Base-by-base conservation (phyloP, 176 grass and related monocot species). In the Cymbopogon citratus region DNA sequence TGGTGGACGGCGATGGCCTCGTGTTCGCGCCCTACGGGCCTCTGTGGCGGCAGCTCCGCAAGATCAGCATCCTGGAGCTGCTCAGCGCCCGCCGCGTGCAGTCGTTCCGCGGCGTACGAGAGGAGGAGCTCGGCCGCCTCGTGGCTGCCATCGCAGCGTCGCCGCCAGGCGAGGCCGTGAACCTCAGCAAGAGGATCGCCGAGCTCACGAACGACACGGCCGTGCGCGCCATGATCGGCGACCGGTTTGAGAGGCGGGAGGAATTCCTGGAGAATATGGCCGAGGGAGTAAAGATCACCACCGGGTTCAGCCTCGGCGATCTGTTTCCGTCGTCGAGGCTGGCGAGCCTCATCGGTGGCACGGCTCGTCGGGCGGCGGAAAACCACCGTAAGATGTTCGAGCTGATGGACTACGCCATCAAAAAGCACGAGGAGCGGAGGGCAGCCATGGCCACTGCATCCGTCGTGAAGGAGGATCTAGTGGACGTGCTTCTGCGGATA, bases 81-180 rank as follows among this genome's bases (percentile, higher is more conserved):
- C 80, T 88, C 16, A 83, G 57, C 80, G 9, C 24, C 4, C 16
- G 38, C 5, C n/a, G 66, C 12, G 86, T 83, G 73, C 28, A 26
- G 31, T 35, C 69, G 40, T 49, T 83, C 69, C 41, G 43, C 35
- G 31, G 54, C 0, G 75, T 78, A 48, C 72, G 88, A 2, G 88
- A 86, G 66, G 78, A 86, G 31, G 88, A 90, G 70, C 15, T 18
- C 1, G 12, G 21, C 16, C 80, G 76, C 35, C 79, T 86, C 73
- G 71, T 85, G 4, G 65, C 23, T 10, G 57, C 16, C 71, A 7
- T 73, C 19, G 59, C 21, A 31, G 59, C 14, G 31, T 48, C 70
- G 21, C 3, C 49, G 23, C 9, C 21, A 1, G 36, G n/a, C 2
- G 23, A 4, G 9, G 65, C 65, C 39, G n/a, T 64, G 3, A 79